Base-by-base conservation (phyloP, 208 protist genomes). In the Wallacemonas sp. region DNA sequence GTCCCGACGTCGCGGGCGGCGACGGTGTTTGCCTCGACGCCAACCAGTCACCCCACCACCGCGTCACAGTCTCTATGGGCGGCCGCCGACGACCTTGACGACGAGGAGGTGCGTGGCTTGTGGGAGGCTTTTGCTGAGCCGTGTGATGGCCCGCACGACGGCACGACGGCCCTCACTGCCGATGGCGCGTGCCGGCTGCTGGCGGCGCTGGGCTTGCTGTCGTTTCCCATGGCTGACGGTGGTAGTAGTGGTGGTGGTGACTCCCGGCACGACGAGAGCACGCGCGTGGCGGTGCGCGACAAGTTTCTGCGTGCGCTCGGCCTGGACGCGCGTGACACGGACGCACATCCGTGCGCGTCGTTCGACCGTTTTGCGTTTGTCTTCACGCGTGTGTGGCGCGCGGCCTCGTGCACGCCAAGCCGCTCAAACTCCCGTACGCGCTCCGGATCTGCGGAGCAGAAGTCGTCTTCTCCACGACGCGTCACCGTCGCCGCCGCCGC, bases 251-350 rank as follows among this genome's bases (percentile, higher is more conserved):
- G n/a, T n/a, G n/a, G n/a, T n/a, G n/a, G n/a, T n/a, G n/a, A n/a
- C n/a, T n/a, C n/a, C n/a, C n/a, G n/a, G n/a, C n/a, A n/a, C n/a
- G n/a, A n/a, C n/a, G n/a, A n/a, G n/a, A n/a, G n/a, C n/a, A n/a
- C n/a, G n/a, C 78, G 70, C 33, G 34, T n/a, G 64, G 57, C n/a
- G 23, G 39, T 84, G 9, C 57, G 73, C 14, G 67, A 75, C 23
- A 88, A 88, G 47, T 88, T 88, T 49, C 46, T 85, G 8, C 21
- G 17, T 8, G 78, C 76, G 1, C 57, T 85, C 5, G 68, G 62
- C 23, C 43, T 82, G 21, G 44, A 26, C 39, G 43, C 24, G 0
- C 48, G 14, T 30, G 6, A 16, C 9, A 32, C 24, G 21, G 56
- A 24, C 11, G 44, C 38, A n/a, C n/a, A n/a, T n/a, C n/a, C n/a